These are phyloP conservation scores for Phytophthora cajani DNA, from an alignment of 352 stramenopile species.

Conservation along the genomic window DNA sequence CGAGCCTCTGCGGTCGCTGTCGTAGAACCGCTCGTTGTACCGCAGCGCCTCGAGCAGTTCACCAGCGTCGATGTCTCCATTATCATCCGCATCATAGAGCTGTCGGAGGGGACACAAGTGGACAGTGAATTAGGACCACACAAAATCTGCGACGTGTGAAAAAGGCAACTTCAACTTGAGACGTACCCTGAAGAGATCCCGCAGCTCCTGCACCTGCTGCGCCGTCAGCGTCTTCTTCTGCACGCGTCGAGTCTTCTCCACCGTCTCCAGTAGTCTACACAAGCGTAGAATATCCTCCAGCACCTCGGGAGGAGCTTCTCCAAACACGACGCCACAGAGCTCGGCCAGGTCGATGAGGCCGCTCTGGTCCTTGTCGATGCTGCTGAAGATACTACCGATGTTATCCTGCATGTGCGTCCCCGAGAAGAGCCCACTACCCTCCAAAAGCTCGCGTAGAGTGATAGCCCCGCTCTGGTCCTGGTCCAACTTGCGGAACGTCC, in stretches of 20 bases:
- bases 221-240: conserved; percentile 63
- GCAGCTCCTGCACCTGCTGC: conserved; percentile 67
- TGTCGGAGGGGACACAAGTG: conserved; percentile 5
- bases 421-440: conserved; percentile 65
- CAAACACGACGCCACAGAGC: conserved; percentile 66
- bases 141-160: conserved; percentile 31
- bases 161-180: conserved; percentile 35
- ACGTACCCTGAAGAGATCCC: conserved; percentile 62
- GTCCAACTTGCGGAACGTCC: conserved; percentile 77
- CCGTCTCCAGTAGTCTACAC: conserved; percentile 56
- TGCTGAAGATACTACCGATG: conserved; percentile 78
- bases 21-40: conserved; percentile 82
- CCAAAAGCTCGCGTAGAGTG: conserved; percentile 64
- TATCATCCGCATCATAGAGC: conserved; percentile 74
- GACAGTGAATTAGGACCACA: conserved; percentile 1
- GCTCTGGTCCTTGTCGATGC: conserved; percentile 79
- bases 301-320: conserved; percentile 43
- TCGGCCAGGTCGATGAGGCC: conserved; percentile 78
- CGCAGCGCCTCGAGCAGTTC: conserved; percentile 71
- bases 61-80: conserved; percentile 71
- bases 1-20: conserved; percentile 40
- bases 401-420: conserved; percentile 74
- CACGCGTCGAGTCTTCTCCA: conserved; percentile 56
- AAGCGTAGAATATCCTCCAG: conserved; percentile 67
- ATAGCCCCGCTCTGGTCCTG: conserved; percentile 73